Evolutionary conservation across 495 filamentous ascomycete species (phyloP).

Genomic region (Umbilicaria muhlenbergii): DNA sequence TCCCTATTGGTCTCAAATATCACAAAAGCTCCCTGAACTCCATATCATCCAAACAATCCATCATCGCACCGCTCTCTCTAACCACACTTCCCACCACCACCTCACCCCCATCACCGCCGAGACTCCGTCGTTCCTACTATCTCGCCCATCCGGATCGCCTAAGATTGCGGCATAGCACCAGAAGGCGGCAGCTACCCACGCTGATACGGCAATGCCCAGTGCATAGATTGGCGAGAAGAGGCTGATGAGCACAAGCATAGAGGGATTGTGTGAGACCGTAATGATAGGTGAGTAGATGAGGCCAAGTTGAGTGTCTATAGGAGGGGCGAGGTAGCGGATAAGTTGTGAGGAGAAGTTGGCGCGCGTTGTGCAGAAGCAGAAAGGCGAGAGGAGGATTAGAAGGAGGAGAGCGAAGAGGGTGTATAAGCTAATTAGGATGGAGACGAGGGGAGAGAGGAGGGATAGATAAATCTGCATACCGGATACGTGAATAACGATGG

Average conservation of each 20-base stretch:
- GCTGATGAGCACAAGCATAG: conserved; percentile 31
- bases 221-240: conserved; percentile 38
- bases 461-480: conserved; percentile 30
- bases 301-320: conserved; percentile 28
- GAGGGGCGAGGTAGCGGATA: conserved; percentile 26
- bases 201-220: conserved; percentile 33
- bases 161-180: conserved; percentile 47
- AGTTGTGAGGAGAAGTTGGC: conserved; percentile 23
- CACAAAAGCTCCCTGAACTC: no score
- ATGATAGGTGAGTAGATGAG: conserved; percentile 16
- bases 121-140: conserved; percentile 44
- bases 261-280: conserved; percentile 8
- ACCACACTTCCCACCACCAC: conserved; percentile 46
- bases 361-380: conserved; percentile 25
- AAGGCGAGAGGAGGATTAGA: conserved; percentile 25
- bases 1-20: no score
- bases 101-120: conserved; percentile 43
- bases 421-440: conserved; percentile 25
- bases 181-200: conserved; percentile 47
- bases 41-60: no score
- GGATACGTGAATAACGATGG: background rate
- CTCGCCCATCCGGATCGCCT: conserved; percentile 47
- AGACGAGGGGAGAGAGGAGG: conserved; percentile 29
- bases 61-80: conserved; percentile 21
- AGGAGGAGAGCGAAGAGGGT: conserved; percentile 27